A percentile compares a stretch with the other conserved stretches of the same genome.
Evolutionary conservation across 1,284 basidiomycete genomes (phyloP).

Genomic region (Trametes polyzona): DNA sequence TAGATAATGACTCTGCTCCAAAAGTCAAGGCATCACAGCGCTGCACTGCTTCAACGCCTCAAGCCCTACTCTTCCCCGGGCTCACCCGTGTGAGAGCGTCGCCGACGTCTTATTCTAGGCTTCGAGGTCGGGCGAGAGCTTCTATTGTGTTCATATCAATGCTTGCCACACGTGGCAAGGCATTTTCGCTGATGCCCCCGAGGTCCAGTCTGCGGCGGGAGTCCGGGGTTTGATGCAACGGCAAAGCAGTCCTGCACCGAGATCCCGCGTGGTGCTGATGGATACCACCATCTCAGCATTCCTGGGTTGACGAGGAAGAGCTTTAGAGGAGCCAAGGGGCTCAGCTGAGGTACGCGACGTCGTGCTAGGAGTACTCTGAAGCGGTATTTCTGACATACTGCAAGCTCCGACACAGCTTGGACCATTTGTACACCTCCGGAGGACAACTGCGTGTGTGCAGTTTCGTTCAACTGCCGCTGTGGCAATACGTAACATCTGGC

Average conservation of each 20-base stretch:
- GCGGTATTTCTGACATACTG: background rate
- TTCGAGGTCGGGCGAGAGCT: no score
- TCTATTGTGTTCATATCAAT: background rate
- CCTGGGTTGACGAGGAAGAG: background rate
- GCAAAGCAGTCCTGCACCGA: background rate
- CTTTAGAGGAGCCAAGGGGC: background rate
- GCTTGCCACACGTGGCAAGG: background rate
- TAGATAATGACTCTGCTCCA: no score
- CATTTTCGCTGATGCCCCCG: background rate
- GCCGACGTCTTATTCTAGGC: no score
- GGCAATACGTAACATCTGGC: no score
- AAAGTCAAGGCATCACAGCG: no score
- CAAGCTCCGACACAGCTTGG: background rate
- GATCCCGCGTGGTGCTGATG: background rate
- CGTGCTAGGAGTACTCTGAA: background rate
- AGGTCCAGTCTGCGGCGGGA: no score
- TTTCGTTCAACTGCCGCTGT: no score
- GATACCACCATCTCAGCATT: background rate
- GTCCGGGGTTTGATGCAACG: background rate
- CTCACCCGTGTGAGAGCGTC: no score
- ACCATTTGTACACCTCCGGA: background rate
- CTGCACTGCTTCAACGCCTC: no score
- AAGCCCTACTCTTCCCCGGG: no score
- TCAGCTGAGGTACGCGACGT: background rate
- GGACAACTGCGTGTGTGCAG: no score